These are phyloP conservation scores for Cryomyces antarcticus DNA, from an alignment of 495 filamentous ascomycete species.

Conservation along the genomic window DNA sequence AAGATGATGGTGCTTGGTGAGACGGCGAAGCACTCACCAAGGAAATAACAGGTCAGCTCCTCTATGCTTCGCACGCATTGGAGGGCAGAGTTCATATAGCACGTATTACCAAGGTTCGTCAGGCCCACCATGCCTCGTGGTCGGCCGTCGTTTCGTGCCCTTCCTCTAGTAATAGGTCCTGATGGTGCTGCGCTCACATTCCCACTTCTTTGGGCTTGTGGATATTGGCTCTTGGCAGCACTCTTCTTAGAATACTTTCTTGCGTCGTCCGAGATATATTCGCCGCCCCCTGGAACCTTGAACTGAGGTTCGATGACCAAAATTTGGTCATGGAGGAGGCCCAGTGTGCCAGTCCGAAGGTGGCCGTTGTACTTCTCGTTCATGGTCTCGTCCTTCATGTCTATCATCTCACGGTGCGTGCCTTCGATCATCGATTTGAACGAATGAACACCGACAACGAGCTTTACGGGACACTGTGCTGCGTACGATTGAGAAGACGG, in stretches of 20 bases:
- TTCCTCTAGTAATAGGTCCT: conserved; percentile 39
- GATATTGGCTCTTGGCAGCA: not conserved
- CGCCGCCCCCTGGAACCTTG: conserved; percentile 29
- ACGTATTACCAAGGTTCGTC: conserved; percentile 85
- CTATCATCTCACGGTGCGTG: conserved; percentile 48
- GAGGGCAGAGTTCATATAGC: conserved; percentile 95
- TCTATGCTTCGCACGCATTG: conserved; percentile 84
- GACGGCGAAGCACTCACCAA: conserved; percentile 26
- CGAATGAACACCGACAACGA: conserved; percentile 49
- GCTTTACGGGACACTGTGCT: conserved; percentile 24
- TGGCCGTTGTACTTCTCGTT: conserved; percentile 62
- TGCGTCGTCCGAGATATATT: conserved; percentile 41
- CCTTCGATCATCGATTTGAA: conserved; percentile 50
- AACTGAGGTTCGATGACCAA: conserved; percentile 63
- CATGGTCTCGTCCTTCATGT: conserved; percentile 46
- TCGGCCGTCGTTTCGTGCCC: conserved; percentile 41
- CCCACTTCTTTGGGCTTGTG: conserved; percentile 23
- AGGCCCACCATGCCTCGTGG: conserved; percentile 59
- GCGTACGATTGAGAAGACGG: conserved; percentile 8
- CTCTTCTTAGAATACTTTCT: conserved; percentile 13
- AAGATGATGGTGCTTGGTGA: not conserved
- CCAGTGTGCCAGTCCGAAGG: conserved; percentile 38
- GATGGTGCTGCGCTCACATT: conserved; percentile 41
- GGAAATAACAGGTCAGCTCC: conserved; percentile 79
- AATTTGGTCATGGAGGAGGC: conserved; percentile 44